Conservation (phyloP, 805 yeast genomes). For the Candida mattraensis region DNA sequence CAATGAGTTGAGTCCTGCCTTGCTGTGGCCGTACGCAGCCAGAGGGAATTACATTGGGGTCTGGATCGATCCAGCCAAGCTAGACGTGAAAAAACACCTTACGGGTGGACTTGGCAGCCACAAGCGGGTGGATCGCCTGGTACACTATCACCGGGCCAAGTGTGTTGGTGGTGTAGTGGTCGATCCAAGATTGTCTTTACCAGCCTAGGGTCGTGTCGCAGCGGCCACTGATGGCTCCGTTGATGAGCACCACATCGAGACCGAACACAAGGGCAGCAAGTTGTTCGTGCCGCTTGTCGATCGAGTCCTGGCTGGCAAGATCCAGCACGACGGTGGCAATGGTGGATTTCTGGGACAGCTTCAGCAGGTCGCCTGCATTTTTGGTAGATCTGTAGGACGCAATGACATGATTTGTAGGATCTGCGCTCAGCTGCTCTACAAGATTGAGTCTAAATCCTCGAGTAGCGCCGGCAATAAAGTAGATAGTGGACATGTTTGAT, state of each 20-base stretch:
- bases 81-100: constrained; percentile 1
- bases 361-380: constrained; percentile 16
- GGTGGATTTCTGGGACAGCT: constrained; percentile 15
- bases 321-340: constrained; percentile 23
- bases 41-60: background rate
- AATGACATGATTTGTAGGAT: constrained; percentile 22
- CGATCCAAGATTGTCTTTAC: background rate
- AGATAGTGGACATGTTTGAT: too few species aligned
- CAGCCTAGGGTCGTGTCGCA: background rate
- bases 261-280: constrained; percentile 1
- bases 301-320: constrained; percentile 18
- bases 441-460: constrained; percentile 41
- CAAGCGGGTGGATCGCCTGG: background rate
- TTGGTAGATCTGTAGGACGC: constrained; percentile 13
- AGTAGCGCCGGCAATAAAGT: constrained; percentile 42
- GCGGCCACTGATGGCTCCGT: background rate
- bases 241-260: background rate
- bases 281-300: constrained; percentile 15
- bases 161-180: background rate
- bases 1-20: constrained; percentile 39
- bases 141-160: background rate
- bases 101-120: background rate
- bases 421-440: constrained; percentile 26
- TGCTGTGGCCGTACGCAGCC: constrained; percentile 20
- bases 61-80: background rate